Evolutionary conservation across 495 filamentous ascomycete species (phyloP).

Genomic region (Xylaria intraflava): DNA sequence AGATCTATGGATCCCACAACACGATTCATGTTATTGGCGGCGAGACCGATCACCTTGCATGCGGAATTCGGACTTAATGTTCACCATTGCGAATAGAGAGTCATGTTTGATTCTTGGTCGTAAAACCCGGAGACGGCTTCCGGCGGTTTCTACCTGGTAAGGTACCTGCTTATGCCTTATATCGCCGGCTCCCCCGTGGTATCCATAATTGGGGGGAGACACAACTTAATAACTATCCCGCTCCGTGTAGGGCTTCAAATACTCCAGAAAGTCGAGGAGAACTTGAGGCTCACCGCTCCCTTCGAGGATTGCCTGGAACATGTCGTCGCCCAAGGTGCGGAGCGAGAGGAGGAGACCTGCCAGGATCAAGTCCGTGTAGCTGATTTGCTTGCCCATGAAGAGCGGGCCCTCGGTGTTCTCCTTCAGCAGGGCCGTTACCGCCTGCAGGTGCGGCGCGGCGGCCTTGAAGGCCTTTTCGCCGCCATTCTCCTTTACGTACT

Average conservation of each 20-base stretch:
- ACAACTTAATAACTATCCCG: constrained; percentile 22
- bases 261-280: constrained; percentile 35
- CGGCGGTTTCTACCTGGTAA: too few relatives aligned
- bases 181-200: too few relatives aligned
- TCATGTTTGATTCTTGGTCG: too few relatives aligned
- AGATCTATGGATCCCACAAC: too few relatives aligned
- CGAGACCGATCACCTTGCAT: too few relatives aligned
- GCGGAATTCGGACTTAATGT: too few relatives aligned
- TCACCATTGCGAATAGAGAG: too few relatives aligned
- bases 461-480: constrained; percentile 32
- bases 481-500: constrained; percentile 33
- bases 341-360: constrained; percentile 32
- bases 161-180: too few relatives aligned
- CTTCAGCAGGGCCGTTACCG: constrained; percentile 43
- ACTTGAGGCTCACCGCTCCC: constrained; percentile 26
- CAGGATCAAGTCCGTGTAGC: constrained; percentile 41
- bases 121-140: too few relatives aligned
- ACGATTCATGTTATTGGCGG: too few relatives aligned
- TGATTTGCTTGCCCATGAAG: constrained; percentile 31
- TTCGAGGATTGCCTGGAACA: constrained; percentile 27
- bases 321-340: constrained; percentile 24
- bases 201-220: too few relatives aligned
- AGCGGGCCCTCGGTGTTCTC: constrained; percentile 46
- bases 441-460: constrained; percentile 28
- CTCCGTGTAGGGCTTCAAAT: constrained; percentile 32